Evolutionary conservation across 305 asterid species (phyloP).

Genomic region (Ilex paraguariensis): DNA sequence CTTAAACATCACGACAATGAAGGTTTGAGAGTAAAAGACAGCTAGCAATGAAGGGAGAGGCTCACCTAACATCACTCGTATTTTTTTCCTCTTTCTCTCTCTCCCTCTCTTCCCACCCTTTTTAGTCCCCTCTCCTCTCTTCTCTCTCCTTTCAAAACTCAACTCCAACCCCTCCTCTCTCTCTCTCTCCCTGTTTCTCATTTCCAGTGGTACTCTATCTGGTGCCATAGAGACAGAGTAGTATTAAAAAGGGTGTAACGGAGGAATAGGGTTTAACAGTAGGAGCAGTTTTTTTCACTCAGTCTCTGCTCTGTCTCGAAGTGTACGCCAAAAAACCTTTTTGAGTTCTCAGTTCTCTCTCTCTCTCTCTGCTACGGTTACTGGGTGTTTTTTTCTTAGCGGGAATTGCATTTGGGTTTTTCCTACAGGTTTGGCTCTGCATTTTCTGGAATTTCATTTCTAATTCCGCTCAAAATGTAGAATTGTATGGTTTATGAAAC

Average conservation of each 20-base stretch:
- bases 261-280: background rate
- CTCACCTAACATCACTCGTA: slow-evolving; percentile 56
- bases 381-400: slow-evolving; percentile 22
- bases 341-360: slow-evolving; percentile 7
- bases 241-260: too few species aligned
- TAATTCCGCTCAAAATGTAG: background rate
- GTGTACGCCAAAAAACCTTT: slow-evolving; percentile 18
- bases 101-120: background rate
- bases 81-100: slow-evolving; percentile 15
- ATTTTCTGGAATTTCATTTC: slow-evolving; percentile 10
- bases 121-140: background rate
- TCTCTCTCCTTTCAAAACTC: slow-evolving; percentile 1
- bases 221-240: too few species aligned
- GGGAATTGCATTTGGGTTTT: slow-evolving; percentile 26
- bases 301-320: slow-evolving; percentile 10
- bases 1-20: slow-evolving; percentile 85
- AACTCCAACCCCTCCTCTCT: background rate
- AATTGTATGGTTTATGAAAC: background rate
- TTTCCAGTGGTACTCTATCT: too few species aligned
- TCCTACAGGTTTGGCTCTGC: slow-evolving; percentile 32
- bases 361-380: background rate
- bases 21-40: slow-evolving; percentile 50
- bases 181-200: background rate
- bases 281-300: background rate
- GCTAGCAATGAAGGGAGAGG: slow-evolving; percentile 74